Evolutionary conservation across 331 rosid species (phyloP), one percentile per base, ranked within the genome.

Genomic region (Pyracantha coccinea): DNA sequence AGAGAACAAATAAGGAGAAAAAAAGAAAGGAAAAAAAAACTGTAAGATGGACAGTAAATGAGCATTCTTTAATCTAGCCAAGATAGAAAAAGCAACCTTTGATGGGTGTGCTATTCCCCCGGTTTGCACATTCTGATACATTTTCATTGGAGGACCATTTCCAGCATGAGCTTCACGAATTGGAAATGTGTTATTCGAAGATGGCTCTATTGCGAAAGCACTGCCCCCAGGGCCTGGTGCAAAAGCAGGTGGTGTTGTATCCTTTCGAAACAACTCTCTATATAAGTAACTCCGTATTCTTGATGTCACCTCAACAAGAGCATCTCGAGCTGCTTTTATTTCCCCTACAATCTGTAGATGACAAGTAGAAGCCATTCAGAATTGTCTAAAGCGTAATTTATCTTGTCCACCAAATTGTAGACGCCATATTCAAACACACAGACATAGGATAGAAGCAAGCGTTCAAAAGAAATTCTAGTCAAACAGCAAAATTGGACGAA

Each of bases 281-380:
- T 90, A 95, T 66, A 92, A 41, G 74, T 82, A 84, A 90, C 84
- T 89, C 80, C 97, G 82, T 38, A 95, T 79, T 88, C 97, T 88
- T 63, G 92, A 92, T 31, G 99, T 95, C 87, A 95, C 85, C 87
- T 95, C 99, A 31, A 95, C 89, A 79, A 95, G 87, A 69, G 97
- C 99, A 64, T 90, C 88, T 75, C 99, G 87, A 41, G 99, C 97
- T 33, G 89, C 96, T 84, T 90, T 86, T 76, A 95, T 95, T 83
- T 90, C 99, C 53, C 97, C 99, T 27, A 92, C 85, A 78, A 95
- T 95, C 99, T 95, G 88, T 45, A 72, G 53, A 69, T 63, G 38
- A 73, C 77, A 81, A 50, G 68, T 52, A 72, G 35, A 62, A 61
- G 17, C 67, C 61, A 47, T 45, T 77, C 65, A 80, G 79, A 75